Conservation (phyloP, 2,329 filamentous ascomycete genomes). For the Didymellaceae sp. region DNA sequence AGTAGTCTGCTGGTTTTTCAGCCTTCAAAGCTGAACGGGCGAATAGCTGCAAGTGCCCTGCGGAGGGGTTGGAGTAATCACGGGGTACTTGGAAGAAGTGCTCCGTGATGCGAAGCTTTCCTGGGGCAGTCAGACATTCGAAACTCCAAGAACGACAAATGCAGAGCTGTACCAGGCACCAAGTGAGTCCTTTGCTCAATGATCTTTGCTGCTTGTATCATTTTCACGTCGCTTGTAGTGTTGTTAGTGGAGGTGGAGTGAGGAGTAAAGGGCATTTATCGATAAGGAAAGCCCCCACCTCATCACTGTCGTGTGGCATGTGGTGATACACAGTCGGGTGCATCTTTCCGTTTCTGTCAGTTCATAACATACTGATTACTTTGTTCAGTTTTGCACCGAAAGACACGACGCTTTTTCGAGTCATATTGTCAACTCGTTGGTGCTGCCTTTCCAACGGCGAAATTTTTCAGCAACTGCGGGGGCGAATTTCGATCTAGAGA, state of each 20-base stretch:
- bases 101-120: slow-evolving; percentile 77
- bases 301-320: not conserved
- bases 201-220: slow-evolving; percentile 55
- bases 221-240: slow-evolving; percentile 24
- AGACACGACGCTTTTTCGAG: too few species aligned
- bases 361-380: too few species aligned
- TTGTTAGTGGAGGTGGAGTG: not conserved
- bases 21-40: slow-evolving; percentile 74
- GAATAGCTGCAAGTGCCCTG: slow-evolving; percentile 74
- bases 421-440: not conserved
- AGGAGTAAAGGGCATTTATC: slow-evolving; percentile 27
- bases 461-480: slow-evolving; percentile 30
- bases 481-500: not conserved
- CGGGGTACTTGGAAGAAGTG: slow-evolving; percentile 86
- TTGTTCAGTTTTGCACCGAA: too few species aligned
- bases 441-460: not conserved
- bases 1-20: slow-evolving; percentile 64
- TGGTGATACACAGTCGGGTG: not conserved
- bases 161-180: slow-evolving; percentile 48
- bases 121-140: slow-evolving; percentile 52
- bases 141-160: not conserved
- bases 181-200: slow-evolving; percentile 54
- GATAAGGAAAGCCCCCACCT: slow-evolving; percentile 23
- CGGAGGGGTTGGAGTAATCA: slow-evolving; percentile 70
- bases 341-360: not conserved